These are phyloP conservation scores for Hansenula lynferdii DNA, from an alignment of 1,139 yeast species.

Conservation along the genomic window DNA sequence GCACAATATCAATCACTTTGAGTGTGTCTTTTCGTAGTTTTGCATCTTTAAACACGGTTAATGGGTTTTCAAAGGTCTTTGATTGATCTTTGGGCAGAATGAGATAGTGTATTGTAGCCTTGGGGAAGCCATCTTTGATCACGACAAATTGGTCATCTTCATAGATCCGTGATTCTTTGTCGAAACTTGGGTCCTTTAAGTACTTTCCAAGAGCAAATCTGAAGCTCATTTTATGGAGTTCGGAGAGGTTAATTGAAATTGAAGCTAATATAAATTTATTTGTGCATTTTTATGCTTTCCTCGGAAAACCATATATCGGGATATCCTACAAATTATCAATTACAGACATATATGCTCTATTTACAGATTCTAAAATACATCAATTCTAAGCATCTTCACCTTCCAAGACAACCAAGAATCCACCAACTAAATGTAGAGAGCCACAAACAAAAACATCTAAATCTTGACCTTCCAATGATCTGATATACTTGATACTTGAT, in stretches of 20 bases:
- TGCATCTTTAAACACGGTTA: constrained; percentile 41
- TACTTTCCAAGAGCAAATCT: constrained; percentile 28
- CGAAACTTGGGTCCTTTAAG: constrained; percentile 30
- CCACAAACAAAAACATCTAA: constrained; percentile 90
- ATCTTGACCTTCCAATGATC: constrained; percentile 29
- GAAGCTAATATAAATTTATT: too few species aligned
- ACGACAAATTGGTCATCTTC: constrained; percentile 52
- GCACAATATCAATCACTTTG: constrained; percentile 30
- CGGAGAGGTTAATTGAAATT: neutral
- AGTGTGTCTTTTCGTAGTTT: constrained; percentile 38
- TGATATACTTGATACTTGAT: constrained; percentile 54
- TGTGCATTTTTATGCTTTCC: too few species aligned
- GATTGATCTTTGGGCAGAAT: constrained; percentile 48
- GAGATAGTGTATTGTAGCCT: constrained; percentile 55
- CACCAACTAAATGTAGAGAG: constrained; percentile 91
- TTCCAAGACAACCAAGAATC: constrained; percentile 81
- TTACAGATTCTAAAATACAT: too few species aligned
- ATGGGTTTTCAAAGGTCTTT: constrained; percentile 46
- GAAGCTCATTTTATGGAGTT: constrained; percentile 21
- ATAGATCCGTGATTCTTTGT: constrained; percentile 28
- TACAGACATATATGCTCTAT: too few species aligned
- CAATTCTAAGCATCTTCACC: constrained; percentile 11
- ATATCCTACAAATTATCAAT: too few species aligned
- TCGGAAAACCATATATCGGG: too few species aligned
- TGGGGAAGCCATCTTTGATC: constrained; percentile 59